These are phyloP conservation scores for Arctostaphylos glauca DNA, from an alignment of 148 eudicot genomes.

Conservation along the genomic window DNA sequence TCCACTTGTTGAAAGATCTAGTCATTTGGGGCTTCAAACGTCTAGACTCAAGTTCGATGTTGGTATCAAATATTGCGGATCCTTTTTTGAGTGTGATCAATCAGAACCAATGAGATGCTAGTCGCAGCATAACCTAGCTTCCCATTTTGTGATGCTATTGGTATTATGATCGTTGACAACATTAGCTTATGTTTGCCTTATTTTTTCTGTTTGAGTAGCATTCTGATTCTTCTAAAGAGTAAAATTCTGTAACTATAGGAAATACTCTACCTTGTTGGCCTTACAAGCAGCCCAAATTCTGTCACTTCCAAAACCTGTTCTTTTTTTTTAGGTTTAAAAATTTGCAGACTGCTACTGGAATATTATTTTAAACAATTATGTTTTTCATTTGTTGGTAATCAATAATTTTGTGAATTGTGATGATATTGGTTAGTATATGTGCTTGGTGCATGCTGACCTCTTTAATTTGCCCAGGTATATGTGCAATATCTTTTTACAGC, in stretches of 20 bases:
- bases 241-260: not conserved
- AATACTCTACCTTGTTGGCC: not conserved
- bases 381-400: not conserved
- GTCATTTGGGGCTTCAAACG: not conserved
- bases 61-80: not conserved
- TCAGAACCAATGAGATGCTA: not conserved
- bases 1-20: constrained; percentile 3
- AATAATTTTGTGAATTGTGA: not conserved
- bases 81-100: not conserved
- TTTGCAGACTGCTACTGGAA: not conserved
- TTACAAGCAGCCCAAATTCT: not conserved
- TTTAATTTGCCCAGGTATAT: not conserved
- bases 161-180: not conserved
- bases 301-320: not conserved
- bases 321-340: not conserved
- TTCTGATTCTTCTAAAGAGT: not conserved
- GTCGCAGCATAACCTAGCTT: not conserved
- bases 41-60: not conserved
- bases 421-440: not conserved
- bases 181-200: not conserved
- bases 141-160: not conserved
- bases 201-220: not conserved
- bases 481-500: not conserved
- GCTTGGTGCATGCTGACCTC: not conserved
- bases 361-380: not conserved